These are phyloP conservation scores for Ormosia semicastrata DNA, from an alignment of 306 rosid species.

Conservation along the genomic window DNA sequence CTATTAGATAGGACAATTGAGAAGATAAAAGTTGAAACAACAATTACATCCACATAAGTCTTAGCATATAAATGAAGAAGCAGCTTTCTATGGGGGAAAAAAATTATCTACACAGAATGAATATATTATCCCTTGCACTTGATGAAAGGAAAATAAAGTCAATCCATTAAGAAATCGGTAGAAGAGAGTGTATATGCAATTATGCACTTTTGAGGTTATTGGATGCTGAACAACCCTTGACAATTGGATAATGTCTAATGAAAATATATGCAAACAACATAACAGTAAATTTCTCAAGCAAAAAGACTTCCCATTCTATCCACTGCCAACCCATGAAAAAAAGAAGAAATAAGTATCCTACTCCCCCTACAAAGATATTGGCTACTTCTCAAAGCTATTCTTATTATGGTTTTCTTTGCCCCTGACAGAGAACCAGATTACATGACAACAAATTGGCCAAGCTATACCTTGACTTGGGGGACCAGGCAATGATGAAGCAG, in stretches of 20 bases:
- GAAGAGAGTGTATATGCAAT: background rate
- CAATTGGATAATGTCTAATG: background rate
- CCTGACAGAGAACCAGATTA: background rate
- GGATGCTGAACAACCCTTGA: background rate
- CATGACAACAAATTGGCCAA: conserved; percentile 13
- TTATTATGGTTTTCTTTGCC: background rate
- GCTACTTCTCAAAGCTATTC: background rate
- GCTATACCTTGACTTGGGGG: conserved; percentile 47
- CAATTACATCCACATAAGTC: background rate
- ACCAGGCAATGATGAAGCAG: conserved; percentile 43
- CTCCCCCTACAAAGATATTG: background rate
- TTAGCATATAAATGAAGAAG: background rate
- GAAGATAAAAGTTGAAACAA: background rate
- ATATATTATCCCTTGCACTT: background rate
- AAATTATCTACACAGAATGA: background rate
- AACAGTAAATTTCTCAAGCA: background rate
- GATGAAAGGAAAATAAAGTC: background rate
- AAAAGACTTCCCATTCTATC: background rate
- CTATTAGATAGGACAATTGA: background rate
- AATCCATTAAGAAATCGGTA: background rate
- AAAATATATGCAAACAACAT: background rate
- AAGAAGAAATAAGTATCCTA: too few species aligned
- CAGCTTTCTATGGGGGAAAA: background rate
- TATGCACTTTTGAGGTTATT: background rate
- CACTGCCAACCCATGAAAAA: background rate